A percentile compares a stretch with the other conserved stretches of the same genome.
Evolutionary conservation across 1,284 basidiomycete genomes (phyloP).

Genomic region (Agroathelia rolfsii): DNA sequence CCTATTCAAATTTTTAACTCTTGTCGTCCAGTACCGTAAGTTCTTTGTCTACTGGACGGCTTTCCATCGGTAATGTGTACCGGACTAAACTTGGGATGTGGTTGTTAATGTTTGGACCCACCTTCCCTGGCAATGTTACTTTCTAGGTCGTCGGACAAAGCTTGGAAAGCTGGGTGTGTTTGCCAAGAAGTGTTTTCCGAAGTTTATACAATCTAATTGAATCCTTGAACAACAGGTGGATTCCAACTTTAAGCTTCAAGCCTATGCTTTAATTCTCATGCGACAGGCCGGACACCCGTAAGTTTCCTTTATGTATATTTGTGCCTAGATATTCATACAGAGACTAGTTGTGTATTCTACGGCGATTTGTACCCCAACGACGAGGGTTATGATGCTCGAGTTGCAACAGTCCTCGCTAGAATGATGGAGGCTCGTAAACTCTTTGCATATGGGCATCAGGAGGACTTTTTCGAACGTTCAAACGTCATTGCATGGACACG

Average conservation of each 20-base stretch:
- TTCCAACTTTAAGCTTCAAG: conserved; percentile 62
- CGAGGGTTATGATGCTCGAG: conserved; percentile 51
- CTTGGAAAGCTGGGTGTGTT: conserved; percentile 67
- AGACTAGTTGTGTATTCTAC: conserved; percentile 76
- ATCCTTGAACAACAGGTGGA: conserved; percentile 37
- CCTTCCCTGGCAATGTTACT: conserved; percentile 9
- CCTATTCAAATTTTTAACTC: not conserved
- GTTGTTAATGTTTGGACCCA: conserved; percentile 2
- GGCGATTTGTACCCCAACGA: conserved; percentile 76
- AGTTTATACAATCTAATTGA: conserved; percentile 1
- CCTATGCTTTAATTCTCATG: conserved; percentile 83
- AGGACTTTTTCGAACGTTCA: conserved; percentile 45
- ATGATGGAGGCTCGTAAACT: conserved; percentile 51
- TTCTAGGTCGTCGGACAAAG: conserved; percentile 60
- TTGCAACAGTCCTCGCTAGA: conserved; percentile 36
- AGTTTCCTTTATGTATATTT: conserved; percentile 21
- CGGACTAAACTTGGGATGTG: no score
- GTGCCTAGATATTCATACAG: conserved; percentile 1
- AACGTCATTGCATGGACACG: conserved; percentile 72
- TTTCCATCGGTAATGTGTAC: no score
- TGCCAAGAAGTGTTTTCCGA: not conserved
- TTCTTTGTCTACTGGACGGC: conserved; percentile 3
- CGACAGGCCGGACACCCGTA: conserved; percentile 81
- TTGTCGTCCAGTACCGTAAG: conserved; percentile 40
- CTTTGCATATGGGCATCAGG: conserved; percentile 52